Evolutionary conservation across 257 asterid species (phyloP).

Genomic region (Solanum stenotomum): DNA sequence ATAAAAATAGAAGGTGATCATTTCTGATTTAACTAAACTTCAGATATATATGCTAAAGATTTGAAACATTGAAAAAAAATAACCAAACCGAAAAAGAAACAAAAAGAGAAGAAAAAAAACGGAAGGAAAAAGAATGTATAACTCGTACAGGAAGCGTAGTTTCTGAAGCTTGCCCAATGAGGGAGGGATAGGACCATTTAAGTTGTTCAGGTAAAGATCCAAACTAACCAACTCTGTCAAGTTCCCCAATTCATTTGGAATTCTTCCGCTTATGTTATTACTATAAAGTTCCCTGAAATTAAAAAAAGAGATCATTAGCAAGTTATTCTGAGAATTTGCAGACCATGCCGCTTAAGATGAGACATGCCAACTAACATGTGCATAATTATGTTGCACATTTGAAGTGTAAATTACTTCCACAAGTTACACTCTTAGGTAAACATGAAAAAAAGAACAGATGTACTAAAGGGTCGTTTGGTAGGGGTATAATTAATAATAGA

Average conservation of each 20-base stretch:
- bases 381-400: neutral
- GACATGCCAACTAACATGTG: neutral
- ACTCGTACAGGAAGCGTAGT: conserved; percentile 73
- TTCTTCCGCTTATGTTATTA: conserved; percentile 64
- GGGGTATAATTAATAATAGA: neutral
- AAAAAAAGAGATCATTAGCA: conserved; percentile 1
- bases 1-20: neutral
- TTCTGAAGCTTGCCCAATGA: conserved; percentile 66
- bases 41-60: neutral
- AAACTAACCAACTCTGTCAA: conserved; percentile 82
- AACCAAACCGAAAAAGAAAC: neutral
- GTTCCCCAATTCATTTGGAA: conserved; percentile 83
- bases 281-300: conserved; percentile 87
- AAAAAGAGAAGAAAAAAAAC: neutral
- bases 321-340: neutral
- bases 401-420: neutral
- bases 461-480: neutral
- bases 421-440: neutral
- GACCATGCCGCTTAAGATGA: neutral
- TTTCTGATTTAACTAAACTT: neutral
- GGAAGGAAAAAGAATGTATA: neutral
- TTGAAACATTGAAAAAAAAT: neutral
- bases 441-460: neutral
- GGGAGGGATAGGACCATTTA: conserved; percentile 66
- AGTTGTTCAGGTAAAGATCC: conserved; percentile 80